phyloP scores from a whole-genome alignment of 495 filamentous ascomycete species.

The Podospora conica region DNA sequence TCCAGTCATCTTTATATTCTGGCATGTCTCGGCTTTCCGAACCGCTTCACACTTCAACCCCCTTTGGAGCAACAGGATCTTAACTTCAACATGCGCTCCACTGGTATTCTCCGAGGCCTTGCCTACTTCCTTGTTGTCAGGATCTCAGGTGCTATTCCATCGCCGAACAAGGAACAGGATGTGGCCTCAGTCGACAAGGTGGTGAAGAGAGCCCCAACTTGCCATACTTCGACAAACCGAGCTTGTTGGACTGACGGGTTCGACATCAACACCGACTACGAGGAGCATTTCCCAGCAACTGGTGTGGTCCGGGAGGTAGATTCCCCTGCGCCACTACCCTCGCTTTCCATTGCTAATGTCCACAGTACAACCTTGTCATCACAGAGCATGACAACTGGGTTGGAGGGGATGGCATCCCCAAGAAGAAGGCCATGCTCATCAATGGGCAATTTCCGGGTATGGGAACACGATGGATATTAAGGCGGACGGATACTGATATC shows the following conservation, averaged over 20 bases:
- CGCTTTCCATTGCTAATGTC: not conserved
- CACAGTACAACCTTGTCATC: slow-evolving; percentile 2
- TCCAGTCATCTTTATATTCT: no score
- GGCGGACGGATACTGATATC: not conserved
- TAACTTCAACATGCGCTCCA: not conserved
- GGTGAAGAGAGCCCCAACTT: slow-evolving; percentile 1
- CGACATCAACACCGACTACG: slow-evolving; percentile 8
- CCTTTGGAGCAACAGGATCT: not conserved
- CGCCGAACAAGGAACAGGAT: not conserved
- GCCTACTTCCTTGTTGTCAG: not conserved
- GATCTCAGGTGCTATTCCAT: not conserved
- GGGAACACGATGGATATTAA: not conserved
- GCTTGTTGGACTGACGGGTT: slow-evolving; percentile 8
- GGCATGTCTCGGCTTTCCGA: no score
- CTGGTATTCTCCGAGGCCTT: not conserved
- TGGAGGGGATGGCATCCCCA: slow-evolving; percentile 3
- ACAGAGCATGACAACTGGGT: slow-evolving; percentile 11
- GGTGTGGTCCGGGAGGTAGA: not conserved
- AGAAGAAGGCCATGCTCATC: slow-evolving; percentile 11
- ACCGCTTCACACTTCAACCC: no score
- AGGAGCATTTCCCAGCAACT: not conserved
- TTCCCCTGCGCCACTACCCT: not conserved
- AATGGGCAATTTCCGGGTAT: slow-evolving; percentile 6
- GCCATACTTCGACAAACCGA: slow-evolving; percentile 9
- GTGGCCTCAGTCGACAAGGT: not conserved